Percentiles rank a stretch among this genome's conserved stretches.
phyloP scores from a whole-genome alignment of 768 basidiomycete species.

The Candolleomyces aberdarensis region DNA sequence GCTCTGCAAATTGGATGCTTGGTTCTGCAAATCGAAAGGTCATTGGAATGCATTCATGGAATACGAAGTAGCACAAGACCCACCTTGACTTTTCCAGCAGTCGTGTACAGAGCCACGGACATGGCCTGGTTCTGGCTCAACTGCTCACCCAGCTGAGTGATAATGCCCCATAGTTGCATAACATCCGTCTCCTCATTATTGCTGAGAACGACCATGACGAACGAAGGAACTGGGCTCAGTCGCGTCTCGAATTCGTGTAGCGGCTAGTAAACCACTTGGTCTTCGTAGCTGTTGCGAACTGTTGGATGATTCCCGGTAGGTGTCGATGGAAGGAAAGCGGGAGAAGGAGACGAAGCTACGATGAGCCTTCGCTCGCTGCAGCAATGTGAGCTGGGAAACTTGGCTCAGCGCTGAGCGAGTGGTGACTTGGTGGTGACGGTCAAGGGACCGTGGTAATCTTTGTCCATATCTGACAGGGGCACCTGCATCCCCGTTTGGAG shows the following conservation, averaged over 20 bases:
- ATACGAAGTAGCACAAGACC: constrained; percentile 14
- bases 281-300: no score
- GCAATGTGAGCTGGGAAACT: constrained; percentile 42
- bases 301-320: no score
- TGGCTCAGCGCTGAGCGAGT: constrained; percentile 35
- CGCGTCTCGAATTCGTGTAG: not conserved
- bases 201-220: constrained; percentile 48
- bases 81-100: constrained; percentile 81
- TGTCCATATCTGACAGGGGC: not conserved
- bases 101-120: constrained; percentile 67
- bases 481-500: no score
- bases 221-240: not conserved
- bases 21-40: constrained; percentile 46
- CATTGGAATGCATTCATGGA: not conserved
- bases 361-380: not conserved
- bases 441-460: not conserved
- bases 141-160: constrained; percentile 82
- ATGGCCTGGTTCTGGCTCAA: constrained; percentile 74
- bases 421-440: constrained; percentile 10
- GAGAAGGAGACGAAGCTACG: constrained; percentile 52
- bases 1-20: constrained; percentile 86
- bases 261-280: no score
- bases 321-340: constrained; percentile 39
- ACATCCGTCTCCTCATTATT: constrained; percentile 59
- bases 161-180: constrained; percentile 58